Evolutionary conservation across 2,329 filamentous ascomycete genomes (phyloP), one percentile per base, ranked within the genome.

Genomic region (Ophiosphaerella herpotricha): DNA sequence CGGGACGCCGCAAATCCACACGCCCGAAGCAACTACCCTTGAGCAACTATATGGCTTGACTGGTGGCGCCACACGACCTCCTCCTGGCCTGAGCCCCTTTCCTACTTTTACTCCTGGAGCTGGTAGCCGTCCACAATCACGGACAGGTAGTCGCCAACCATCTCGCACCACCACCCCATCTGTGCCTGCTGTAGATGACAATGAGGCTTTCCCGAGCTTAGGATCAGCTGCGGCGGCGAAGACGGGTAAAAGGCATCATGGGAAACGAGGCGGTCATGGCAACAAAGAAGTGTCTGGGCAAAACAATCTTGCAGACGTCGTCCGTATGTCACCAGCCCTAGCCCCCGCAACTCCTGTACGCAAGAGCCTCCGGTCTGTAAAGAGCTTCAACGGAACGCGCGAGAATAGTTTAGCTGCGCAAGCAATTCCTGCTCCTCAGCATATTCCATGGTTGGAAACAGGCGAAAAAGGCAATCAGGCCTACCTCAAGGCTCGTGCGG

Each of bases 381-480:
- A 85, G 52, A 89, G 83, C 69, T 82, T 85, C 36, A 82, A 82
- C 9, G 86, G 81, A 48, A 78, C 84, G 40, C 84, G 84, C 16
- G 90, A 96, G 72, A 90, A 93, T 64, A 94, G 88, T 68, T 81
- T 84, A 23, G 87, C 91, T 26, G 89, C 91, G 13, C 87, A 90
- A 70, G 87, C 90, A 2, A 97, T 99, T 48, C 84, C 90, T 14
- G 85, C 86, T 49, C 94, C 94, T 8, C 91, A 94, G 68, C 89
- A 97, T 63, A 91, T 99, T 39, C 94, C 94, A 0, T 99, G 94
- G 94, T 78, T 97, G 4, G 93, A 97, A 74, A 97, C 94, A 2
- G 94, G 94, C 18, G 87, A 93, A 45, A 85, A 85, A 57, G 90
- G 90, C 58, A 97, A 99, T 73, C 91, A 92, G 74, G 88, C 91